Base-by-base conservation (phyloP, 257 asterid species). In the Gynochthodes officinalis region DNA sequence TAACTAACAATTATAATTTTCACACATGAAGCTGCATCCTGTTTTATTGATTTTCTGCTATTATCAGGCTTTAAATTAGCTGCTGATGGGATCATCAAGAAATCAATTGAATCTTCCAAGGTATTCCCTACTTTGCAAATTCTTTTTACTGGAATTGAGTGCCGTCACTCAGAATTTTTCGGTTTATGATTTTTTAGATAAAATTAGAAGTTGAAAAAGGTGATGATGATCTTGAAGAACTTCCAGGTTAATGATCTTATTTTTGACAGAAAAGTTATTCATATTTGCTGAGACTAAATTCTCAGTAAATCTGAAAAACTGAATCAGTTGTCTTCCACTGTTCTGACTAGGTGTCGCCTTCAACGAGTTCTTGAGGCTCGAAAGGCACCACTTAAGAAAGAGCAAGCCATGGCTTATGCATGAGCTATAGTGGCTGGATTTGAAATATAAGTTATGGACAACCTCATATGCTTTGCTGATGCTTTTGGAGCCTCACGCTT, bases 341-440 rank as follows among this genome's bases (percentile, higher is more conserved):
- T 81, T 64, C 37, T 75, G 69, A 25, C 60, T 46, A 92, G 96
- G 93, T 42, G 77, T 75, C 90, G 80, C 49, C 93, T 92, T 40
- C 95, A 88, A 80, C 87, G 88, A 10, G 79, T 86, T 61, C 78
- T 92, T 86, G 93, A 85, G 64, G 80, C 96, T 77, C 93, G 96
- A 25, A 92, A 89, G 73, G 93, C 89, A 48, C 65, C 89, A 72
- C 95, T 92, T 30, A 81, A 74, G 80, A 92, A 92, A 82, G 96
- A 92, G 79, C 96, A 92, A 78, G 96, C 96, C 74, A 89, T 92
- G 97, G 96, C 96, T 66, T 89, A 85, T 80, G 96, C 96, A 11
- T 90, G 97, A 72, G 97, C 97, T 46, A 89, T 89, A 21, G 97
- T 90, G 77, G 97, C 93, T 7, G 97, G 96, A 64, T 92, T 89